Evolutionary conservation across 2,329 filamentous ascomycete genomes (phyloP).

Genomic region (Ceratocystis diversiconidia): DNA sequence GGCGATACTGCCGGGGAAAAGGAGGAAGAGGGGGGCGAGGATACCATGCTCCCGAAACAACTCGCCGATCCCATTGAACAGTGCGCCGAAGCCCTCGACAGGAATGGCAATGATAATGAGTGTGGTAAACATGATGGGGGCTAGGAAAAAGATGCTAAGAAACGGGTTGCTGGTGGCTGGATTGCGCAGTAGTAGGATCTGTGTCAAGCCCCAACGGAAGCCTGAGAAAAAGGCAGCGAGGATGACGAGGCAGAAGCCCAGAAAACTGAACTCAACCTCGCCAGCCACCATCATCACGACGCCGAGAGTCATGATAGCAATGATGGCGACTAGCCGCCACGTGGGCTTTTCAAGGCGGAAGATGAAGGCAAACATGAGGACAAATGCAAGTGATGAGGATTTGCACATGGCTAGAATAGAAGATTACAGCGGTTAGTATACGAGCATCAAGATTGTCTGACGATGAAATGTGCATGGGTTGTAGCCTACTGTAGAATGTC

Average conservation of each 20-base stretch:
- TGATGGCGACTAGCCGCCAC: constrained; percentile 71
- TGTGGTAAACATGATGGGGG: constrained; percentile 85
- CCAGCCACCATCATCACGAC: constrained; percentile 98
- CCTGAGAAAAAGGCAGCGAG: constrained; percentile 88
- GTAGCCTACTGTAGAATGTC: constrained; percentile 71
- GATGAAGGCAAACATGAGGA: constrained; percentile 84
- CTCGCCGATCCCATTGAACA: constrained; percentile 49
- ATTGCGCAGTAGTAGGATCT: constrained; percentile 86
- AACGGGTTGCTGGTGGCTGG: constrained; percentile 94
- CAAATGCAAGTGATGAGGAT: constrained; percentile 88
- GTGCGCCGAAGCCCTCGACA: constrained; percentile 61
- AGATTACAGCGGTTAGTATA: too few species aligned
- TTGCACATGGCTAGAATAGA: constrained; percentile 72
- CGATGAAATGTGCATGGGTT: too few species aligned
- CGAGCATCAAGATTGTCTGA: too few species aligned
- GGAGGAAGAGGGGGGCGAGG: constrained; percentile 54
- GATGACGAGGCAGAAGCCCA: constrained; percentile 87
- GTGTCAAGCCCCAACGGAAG: constrained; percentile 96
- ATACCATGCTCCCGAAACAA: constrained; percentile 57
- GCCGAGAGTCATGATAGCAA: constrained; percentile 78
- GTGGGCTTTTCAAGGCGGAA: constrained; percentile 85
- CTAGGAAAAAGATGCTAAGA: constrained; percentile 93
- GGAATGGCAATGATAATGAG: constrained; percentile 69
- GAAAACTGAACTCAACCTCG: constrained; percentile 73
- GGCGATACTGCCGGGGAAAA: constrained; percentile 82